Evolutionary conservation across 192 early-diverging fungal species (phyloP).

Genomic region (Hyaloraphidium curvatum): DNA sequence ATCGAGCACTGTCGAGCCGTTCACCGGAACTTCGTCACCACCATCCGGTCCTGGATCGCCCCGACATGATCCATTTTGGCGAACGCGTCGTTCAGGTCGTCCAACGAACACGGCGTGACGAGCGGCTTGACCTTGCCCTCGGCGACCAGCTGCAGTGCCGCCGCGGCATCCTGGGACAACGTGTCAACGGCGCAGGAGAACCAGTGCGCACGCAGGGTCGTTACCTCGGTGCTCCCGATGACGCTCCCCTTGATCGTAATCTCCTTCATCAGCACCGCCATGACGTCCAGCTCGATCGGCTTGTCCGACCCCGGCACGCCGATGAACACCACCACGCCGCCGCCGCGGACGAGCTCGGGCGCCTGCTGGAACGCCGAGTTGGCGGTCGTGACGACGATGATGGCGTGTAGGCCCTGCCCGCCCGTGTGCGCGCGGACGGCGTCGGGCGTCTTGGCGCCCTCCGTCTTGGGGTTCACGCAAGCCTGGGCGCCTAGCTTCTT

Average conservation of each 20-base stretch:
- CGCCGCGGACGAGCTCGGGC: not conserved
- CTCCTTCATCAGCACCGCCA: not conserved
- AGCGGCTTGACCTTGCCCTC: not conserved
- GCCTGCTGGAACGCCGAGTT: not conserved
- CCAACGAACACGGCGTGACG: not conserved
- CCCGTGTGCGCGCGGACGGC: not conserved
- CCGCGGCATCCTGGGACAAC: not conserved
- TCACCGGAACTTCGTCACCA: no score
- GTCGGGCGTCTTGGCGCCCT: not conserved
- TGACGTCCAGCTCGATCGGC: not conserved
- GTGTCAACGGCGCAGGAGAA: not conserved
- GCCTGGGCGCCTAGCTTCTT: not conserved
- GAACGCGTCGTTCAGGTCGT: not conserved
- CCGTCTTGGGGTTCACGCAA: not conserved
- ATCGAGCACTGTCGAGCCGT: no score
- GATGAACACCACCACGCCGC: not conserved
- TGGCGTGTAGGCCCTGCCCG: not conserved
- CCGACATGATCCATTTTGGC: not conserved
- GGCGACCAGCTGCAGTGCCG: not conserved
- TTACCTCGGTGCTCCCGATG: not conserved
- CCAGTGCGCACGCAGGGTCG: not conserved
- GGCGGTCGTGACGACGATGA: conserved; percentile 2
- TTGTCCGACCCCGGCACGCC: not conserved
- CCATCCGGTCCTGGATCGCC: no score
- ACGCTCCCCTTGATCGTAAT: not conserved